Conservation (phyloP, 1,284 basidiomycete species). For the Clitocybe nebularis region DNA sequence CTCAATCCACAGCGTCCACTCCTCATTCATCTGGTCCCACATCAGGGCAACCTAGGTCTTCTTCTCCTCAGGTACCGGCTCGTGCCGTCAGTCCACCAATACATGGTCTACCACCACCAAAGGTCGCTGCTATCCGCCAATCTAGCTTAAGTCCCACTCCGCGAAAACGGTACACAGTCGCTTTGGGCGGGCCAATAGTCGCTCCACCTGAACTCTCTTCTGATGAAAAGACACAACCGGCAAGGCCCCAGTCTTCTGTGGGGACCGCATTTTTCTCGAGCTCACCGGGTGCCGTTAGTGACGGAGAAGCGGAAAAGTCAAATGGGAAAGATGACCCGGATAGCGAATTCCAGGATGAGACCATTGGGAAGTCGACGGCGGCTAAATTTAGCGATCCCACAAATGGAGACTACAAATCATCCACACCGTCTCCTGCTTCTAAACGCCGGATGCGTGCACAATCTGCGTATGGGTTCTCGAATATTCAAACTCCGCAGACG, state of each 20-base stretch:
- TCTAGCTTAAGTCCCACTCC: constrained; percentile 68
- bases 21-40: constrained; percentile 20
- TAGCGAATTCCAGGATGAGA: constrained; percentile 48
- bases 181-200: constrained; percentile 66
- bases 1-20: constrained; percentile 25
- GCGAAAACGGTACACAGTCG: constrained; percentile 77
- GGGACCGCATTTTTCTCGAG: constrained; percentile 43
- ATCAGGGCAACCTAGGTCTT: constrained; percentile 3
- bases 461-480: constrained; percentile 45
- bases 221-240: constrained; percentile 20
- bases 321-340: constrained; percentile 30
- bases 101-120: constrained; percentile 26
- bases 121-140: constrained; percentile 29
- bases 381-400: constrained; percentile 3
- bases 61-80: constrained; percentile 7
- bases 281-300: too few relatives aligned
- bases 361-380: constrained; percentile 49
- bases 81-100: constrained; percentile 9
- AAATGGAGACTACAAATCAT: constrained; percentile 10
- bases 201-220: constrained; percentile 34
- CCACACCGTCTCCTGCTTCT: constrained; percentile 22
- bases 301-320: constrained; percentile 26
- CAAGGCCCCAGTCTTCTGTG: constrained; percentile 24
- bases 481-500: constrained; percentile 28
- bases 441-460: constrained; percentile 45